phyloP scores from a whole-genome alignment of 1,284 basidiomycete species.

The Ceratobasidium sp. region DNA sequence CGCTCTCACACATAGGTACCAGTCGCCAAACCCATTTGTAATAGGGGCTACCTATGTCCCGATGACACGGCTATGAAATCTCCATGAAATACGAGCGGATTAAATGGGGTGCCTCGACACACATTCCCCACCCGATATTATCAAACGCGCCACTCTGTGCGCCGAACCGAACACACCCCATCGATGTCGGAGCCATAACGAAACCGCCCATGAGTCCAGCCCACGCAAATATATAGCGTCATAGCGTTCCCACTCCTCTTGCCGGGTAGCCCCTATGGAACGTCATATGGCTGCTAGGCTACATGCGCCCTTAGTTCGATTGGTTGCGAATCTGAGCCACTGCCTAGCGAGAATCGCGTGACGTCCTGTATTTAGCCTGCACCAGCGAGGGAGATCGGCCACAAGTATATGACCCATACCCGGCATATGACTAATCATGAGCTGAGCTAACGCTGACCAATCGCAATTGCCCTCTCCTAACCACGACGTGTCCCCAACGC shows the following conservation, averaged over 20 bases:
- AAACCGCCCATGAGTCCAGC: background rate
- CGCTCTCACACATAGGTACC: background rate
- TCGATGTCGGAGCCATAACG: background rate
- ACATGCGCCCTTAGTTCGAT: background rate
- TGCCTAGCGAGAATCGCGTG: background rate
- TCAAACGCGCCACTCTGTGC: background rate
- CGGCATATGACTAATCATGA: background rate
- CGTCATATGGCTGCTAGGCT: background rate
- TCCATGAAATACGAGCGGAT: background rate
- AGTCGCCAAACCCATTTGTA: background rate
- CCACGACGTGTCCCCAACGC: conserved; percentile 34
- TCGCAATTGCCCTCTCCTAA: conserved; percentile 26
- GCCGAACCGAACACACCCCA: background rate
- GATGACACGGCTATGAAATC: background rate
- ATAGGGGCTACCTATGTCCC: background rate
- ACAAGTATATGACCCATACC: background rate
- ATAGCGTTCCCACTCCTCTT: conserved; percentile 2
- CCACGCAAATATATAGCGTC: background rate
- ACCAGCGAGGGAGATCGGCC: background rate
- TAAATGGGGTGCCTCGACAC: background rate
- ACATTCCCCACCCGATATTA: background rate
- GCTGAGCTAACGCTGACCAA: conserved; percentile 24
- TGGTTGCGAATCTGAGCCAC: background rate
- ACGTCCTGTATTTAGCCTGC: background rate
- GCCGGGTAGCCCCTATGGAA: background rate